Percentiles rank a stretch among this genome's conserved stretches.
Evolutionary conservation across 495 filamentous ascomycete genomes (phyloP).

Genomic region (Penicillium herquei): DNA sequence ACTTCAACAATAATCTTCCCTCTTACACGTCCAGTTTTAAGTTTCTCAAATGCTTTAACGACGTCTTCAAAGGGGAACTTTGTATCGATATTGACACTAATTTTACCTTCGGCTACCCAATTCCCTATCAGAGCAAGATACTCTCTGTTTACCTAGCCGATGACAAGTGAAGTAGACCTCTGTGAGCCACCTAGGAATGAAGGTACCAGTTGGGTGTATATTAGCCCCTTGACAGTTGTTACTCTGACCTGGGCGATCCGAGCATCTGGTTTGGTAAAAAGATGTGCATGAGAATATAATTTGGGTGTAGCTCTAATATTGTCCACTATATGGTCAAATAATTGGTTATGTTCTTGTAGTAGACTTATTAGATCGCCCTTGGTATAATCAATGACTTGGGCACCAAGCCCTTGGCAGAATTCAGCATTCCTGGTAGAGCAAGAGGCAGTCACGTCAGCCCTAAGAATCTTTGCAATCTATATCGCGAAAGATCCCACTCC

Average conservation of each 20-base stretch:
- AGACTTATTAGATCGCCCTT: neutral
- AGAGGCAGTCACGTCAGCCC: conserved; percentile 57
- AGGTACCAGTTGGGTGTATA: neutral
- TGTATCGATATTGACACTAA: neutral
- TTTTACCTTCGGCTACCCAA: neutral
- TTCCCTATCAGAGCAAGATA: neutral
- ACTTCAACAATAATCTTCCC: neutral
- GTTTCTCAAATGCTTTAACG: neutral
- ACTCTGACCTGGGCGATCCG: neutral
- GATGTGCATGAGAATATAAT: neutral
- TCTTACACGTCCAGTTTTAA: neutral
- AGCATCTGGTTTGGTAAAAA: neutral
- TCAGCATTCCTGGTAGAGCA: conserved; percentile 18
- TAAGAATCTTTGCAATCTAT: conserved; percentile 61
- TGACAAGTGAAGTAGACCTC: neutral
- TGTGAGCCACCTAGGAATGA: neutral
- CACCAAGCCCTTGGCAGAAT: neutral
- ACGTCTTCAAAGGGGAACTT: neutral
- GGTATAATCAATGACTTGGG: neutral
- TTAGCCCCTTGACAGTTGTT: neutral
- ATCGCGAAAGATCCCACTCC: conserved; percentile 60
- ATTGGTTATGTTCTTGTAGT: neutral
- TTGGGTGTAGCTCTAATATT: neutral
- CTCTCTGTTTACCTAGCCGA: neutral
- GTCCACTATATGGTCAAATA: neutral